Evolutionary conservation across 345 rosid genomes (phyloP).

Genomic region (Gossypium australe): DNA sequence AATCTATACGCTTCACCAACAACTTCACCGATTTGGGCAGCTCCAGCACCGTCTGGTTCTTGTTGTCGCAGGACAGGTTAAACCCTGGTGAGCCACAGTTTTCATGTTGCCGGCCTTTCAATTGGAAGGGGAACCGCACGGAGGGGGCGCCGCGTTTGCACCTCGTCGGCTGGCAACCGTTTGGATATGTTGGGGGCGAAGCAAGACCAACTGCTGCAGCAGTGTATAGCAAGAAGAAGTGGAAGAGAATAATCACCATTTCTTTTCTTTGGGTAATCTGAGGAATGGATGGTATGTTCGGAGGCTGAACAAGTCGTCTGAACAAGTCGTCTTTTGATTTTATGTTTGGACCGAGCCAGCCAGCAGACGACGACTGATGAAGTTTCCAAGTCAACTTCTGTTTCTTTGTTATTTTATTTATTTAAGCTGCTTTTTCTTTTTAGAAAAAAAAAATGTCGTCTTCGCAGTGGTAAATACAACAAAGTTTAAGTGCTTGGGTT

Average conservation of each 20-base stretch:
- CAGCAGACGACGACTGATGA: background rate
- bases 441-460: too few species aligned
- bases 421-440: background rate
- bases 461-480: too few species aligned
- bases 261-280: background rate
- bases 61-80: slow-evolving; percentile 1
- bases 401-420: background rate
- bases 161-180: background rate
- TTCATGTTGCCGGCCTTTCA: background rate
- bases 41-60: background rate
- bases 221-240: background rate
- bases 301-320: background rate
- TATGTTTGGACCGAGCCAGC: background rate
- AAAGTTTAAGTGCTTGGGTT: too few species aligned
- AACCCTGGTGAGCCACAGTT: background rate
- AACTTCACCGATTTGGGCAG: background rate
- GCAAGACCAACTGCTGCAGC: background rate
- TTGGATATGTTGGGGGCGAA: background rate
- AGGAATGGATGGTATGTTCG: too few species aligned
- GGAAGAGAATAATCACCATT: background rate
- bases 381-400: background rate
- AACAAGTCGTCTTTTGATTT: too few species aligned
- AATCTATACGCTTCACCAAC: slow-evolving; percentile 6
- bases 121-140: background rate
- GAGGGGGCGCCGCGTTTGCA: background rate